Evolutionary conservation across 1,139 yeast species (phyloP), one percentile per base, ranked within the genome.

Genomic region (Kazachstania sp.): DNA sequence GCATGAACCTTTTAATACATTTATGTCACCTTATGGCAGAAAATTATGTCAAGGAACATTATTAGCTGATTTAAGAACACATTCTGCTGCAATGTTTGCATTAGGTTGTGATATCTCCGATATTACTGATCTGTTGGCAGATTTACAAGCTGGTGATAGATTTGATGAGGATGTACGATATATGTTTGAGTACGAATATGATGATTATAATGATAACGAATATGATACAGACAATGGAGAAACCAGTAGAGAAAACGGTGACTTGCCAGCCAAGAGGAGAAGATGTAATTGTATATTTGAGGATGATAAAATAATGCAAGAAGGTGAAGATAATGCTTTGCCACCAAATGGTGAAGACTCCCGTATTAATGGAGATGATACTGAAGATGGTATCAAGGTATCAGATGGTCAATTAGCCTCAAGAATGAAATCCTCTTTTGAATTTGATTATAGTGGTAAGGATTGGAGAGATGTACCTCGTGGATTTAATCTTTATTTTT

Each of bases 381-480:
- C 34, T n/a, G 41, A 39, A 7, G 13, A 16, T 11, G 30, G 18
- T 13, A 15, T 5, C 3, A 41, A 34, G n/a, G 30, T 9, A 9
- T 20, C 46, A 5, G 43, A 45, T 18, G 36, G 48, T 4, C 67
- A 70, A 1, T 57, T 65, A 9, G 75, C 75, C 0, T 64, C 70
- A 0, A 58, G 77, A 49, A 61, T 72, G 1, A 52, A 52, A 29
- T 53, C 56, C 4, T 50, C 54, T 7, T 53, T 74, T 31, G 79
- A 76, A 44, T 75, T 77, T 59, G 85, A 79, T 57, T 76, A 75
- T 34, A 61, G 69, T 44, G 86, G 85, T 0, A 68, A 77, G 41
- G 88, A 81, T 60, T 81, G 87, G 86, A 68, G 85, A 54, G 88
- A 81, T 62, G 69, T 79, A 5, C 83, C 85, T 1, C 65, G 86